Evolutionary conservation across 441 rosid species (phyloP), one percentile per base, ranked within the genome.

Genomic region (Corymbia citriodora): DNA sequence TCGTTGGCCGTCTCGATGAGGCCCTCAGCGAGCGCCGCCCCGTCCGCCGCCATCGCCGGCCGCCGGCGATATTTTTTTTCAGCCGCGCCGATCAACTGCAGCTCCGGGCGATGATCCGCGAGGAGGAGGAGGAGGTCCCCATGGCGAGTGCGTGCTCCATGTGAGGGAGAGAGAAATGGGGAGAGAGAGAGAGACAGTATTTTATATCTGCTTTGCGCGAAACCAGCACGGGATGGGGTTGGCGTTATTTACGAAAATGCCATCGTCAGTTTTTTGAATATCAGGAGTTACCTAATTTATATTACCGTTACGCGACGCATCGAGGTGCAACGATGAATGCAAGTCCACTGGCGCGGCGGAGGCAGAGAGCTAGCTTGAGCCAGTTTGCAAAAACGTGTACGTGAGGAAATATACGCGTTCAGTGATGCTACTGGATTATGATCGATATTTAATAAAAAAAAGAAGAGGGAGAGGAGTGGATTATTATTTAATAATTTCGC

Each of bases 1-100:
- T 95, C 96, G 92, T 94, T 94, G 74, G 96, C 96, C 6, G 91
- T 81, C 54, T 94, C 96, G 92, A 96, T 95, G 93, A 96, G 92
- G 92, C 93, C 90, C 93, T 93, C 93, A 81, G 93, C 93, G 54
- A 95, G 61, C 85, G 74, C 92, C 52, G n/a, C 52, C 85, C 8
- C 50, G 3, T 7, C 40, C 40, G n/a, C n/a, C 85, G 23, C 85
- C 85, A 79, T 79, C n/a, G 29, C 52, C 10, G 7, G 19, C 74
- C 45, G 23, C 25, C 61, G 61, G 25, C 61, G 72, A 59, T n/a
- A 29, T 29, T 59, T 59, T 14, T 59, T 29, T 40, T 40, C 45
- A 40, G 45, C 45, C 45, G 45, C 65, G 85, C 12, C 85, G 52
- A 40, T 74, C 85, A 79, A 63, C 72, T 29, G 85, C 53, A 48